Evolutionary conservation across 148 eudicot species (phyloP).

Genomic region (Persicaria tinctoria): DNA sequence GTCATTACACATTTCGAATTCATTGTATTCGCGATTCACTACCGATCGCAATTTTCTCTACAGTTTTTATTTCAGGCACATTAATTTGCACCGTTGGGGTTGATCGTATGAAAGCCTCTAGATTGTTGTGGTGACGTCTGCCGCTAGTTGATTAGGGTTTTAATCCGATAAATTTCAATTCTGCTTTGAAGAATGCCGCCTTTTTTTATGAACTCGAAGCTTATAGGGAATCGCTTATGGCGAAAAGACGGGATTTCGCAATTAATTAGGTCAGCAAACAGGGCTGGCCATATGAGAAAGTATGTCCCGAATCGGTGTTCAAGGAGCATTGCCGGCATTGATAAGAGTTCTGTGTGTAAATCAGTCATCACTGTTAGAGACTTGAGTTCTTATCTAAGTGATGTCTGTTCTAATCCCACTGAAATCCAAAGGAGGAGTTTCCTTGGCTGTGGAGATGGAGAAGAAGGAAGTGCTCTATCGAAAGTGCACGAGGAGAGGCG

Average conservation of each 20-base stretch:
- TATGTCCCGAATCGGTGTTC: constrained; percentile 32
- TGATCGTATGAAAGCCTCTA: not conserved
- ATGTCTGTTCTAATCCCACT: constrained; percentile 1
- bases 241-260: constrained; percentile 18
- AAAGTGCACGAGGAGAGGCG: constrained; percentile 69
- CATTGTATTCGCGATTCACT: not conserved
- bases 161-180: not conserved
- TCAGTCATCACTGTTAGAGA: constrained; percentile 8
- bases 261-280: constrained; percentile 17
- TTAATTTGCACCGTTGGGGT: not conserved
- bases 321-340: constrained; percentile 36
- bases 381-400: constrained; percentile 3
- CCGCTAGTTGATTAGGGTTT: constrained; percentile 13
- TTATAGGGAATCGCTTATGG: constrained; percentile 28
- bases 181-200: constrained; percentile 28
- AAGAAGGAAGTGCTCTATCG: constrained; percentile 56
- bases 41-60: not conserved
- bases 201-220: constrained; percentile 39
- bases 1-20: not conserved
- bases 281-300: constrained; percentile 13
- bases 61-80: not conserved
- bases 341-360: constrained; percentile 19
- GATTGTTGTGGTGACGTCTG: not conserved
- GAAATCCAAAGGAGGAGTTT: constrained; percentile 53
- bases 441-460: constrained; percentile 88